Conservation (phyloP, 2,329 filamentous ascomycete species). For the Aspergillus chevalieri region DNA sequence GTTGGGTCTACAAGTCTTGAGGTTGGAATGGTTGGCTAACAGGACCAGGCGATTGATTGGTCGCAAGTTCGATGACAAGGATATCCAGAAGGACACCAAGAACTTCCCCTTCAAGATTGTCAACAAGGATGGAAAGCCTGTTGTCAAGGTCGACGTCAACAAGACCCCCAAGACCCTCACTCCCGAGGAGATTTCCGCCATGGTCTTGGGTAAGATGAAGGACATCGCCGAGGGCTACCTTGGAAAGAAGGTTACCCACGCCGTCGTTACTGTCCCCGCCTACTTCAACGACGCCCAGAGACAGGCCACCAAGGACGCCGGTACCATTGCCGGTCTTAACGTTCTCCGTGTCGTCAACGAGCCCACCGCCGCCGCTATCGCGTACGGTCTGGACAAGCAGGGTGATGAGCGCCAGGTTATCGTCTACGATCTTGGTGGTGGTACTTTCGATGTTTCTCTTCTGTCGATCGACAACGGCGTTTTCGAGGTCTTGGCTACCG, state of each 20-base stretch:
- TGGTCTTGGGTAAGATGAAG: constrained; percentile 64
- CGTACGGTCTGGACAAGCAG: constrained; percentile 86
- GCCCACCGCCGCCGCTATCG: constrained; percentile 89
- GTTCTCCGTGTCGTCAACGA: constrained; percentile 96
- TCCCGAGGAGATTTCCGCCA: constrained; percentile 61
- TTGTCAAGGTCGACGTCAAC: constrained; percentile 63
- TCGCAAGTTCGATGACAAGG: constrained; percentile 75
- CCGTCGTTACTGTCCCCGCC: constrained; percentile 85
- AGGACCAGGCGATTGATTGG: constrained; percentile 67
- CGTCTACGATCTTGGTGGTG: constrained; percentile 89
- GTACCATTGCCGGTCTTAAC: constrained; percentile 84
- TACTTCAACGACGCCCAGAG: constrained; percentile 99
- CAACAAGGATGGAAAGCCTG: constrained; percentile 83
- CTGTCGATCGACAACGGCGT: constrained; percentile 87
- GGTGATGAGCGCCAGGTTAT: constrained; percentile 80
- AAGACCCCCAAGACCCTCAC: constrained; percentile 57
- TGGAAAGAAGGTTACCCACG: constrained; percentile 56
- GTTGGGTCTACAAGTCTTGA: constrained; percentile 26
- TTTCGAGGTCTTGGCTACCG: constrained; percentile 89
- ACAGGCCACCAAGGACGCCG: constrained; percentile 94
- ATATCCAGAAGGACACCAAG: constrained; percentile 90
- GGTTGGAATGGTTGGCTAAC: constrained; percentile 23
- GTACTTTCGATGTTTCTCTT: constrained; percentile 91
- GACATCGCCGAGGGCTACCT: constrained; percentile 58
- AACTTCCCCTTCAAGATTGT: constrained; percentile 96